Conservation (phyloP, 1,284 basidiomycete genomes). For the Amylostereum areolatum region DNA sequence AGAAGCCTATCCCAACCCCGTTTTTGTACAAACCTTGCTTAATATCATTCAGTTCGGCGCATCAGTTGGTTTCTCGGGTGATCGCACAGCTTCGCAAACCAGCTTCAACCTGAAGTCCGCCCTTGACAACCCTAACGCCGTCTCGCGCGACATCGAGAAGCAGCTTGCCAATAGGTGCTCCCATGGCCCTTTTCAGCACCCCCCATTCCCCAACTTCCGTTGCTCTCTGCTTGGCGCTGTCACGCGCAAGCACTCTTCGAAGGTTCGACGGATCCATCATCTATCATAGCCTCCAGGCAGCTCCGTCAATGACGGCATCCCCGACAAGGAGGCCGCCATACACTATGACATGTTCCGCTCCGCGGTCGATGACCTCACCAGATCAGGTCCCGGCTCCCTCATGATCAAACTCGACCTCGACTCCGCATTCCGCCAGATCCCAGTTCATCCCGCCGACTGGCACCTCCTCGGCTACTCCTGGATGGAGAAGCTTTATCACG, state of each 20-base stretch:
- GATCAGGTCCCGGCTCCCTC: constrained; percentile 22
- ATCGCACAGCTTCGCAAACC: constrained; percentile 3
- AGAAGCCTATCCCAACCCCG: constrained; percentile 25
- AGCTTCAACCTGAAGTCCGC: constrained; percentile 18
- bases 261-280: constrained; percentile 27
- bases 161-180: neutral
- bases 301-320: constrained; percentile 34
- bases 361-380: neutral
- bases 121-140: constrained; percentile 9
- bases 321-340: constrained; percentile 24
- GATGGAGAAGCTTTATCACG: constrained; percentile 23
- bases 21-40: constrained; percentile 22
- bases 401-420: constrained; percentile 34
- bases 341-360: constrained; percentile 23
- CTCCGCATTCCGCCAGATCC: constrained; percentile 32
- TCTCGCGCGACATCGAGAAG: constrained; percentile 6
- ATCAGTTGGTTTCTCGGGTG: constrained; percentile 24
- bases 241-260: constrained; percentile 20
- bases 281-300: constrained; percentile 27
- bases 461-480: constrained; percentile 29
- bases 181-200: constrained; percentile 20
- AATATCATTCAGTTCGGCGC: constrained; percentile 25
- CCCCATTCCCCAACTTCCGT: constrained; percentile 18
- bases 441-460: constrained; percentile 24
- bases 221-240: constrained; percentile 24